Percentiles rank a stretch among this genome's conserved stretches.
Evolutionary conservation across 805 yeast species (phyloP).

Genomic region (Grigorovia transvaalensis): DNA sequence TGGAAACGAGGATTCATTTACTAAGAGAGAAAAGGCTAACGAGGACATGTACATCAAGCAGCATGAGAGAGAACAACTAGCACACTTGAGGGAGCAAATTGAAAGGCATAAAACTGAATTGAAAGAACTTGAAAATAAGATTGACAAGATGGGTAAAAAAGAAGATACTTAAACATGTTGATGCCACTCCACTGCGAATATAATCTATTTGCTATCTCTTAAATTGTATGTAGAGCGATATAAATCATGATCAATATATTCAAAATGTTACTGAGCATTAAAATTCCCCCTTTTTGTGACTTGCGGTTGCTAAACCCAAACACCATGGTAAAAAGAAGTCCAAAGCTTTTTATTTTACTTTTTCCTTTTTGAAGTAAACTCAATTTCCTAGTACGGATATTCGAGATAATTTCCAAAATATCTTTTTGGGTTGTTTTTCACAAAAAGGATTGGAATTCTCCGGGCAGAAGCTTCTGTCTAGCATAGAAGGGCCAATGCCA

Average conservation of each 20-base stretch:
- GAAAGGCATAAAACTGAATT: constrained; percentile 62
- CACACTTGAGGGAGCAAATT: constrained; percentile 62
- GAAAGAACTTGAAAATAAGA: constrained; percentile 39
- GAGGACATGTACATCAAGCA: constrained; percentile 79
- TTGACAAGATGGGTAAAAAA: constrained; percentile 14
- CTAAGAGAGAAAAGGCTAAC: constrained; percentile 85
- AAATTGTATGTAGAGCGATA: not conserved
- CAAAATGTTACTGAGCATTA: not conserved
- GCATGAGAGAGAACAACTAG: constrained; percentile 84
- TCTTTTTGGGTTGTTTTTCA: too few species aligned
- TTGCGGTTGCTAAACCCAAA: too few species aligned
- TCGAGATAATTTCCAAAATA: too few species aligned
- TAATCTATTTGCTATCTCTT: not conserved
- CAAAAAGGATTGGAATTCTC: too few species aligned
- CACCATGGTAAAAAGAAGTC: too few species aligned
- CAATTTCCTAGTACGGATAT: too few species aligned
- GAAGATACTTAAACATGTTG: not conserved
- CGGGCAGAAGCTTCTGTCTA: too few species aligned
- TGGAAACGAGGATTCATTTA: constrained; percentile 45
- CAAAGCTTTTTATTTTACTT: too few species aligned
- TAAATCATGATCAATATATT: not conserved
- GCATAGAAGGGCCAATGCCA: too few species aligned
- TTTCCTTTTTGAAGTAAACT: too few species aligned
- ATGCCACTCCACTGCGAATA: too few species aligned
- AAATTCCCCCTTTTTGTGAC: too few species aligned